Evolutionary conservation across 2,329 filamentous ascomycete genomes (phyloP), one percentile per base, ranked within the genome.

Genomic region (Plenodomus lindquistii): DNA sequence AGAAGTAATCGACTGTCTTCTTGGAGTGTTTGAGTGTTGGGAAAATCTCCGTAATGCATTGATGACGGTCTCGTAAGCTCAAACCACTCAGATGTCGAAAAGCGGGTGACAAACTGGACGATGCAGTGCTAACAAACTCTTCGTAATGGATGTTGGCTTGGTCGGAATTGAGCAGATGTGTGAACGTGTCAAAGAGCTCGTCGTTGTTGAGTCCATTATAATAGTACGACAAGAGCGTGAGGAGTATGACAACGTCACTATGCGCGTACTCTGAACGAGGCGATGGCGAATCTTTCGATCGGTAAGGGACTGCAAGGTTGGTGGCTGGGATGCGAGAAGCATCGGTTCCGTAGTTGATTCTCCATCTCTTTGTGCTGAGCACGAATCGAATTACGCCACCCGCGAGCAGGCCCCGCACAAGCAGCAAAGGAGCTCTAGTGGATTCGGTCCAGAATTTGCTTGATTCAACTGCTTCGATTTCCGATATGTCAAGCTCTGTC

Each of bases 161-260:
- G 17, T 87, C 82, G 0, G 78, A 79, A 3, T 73, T 70, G 0
- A 76, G 24, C 0, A 89, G 70, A 13, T 78, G 70, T 0, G 64
- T 45, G 4, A 89, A 79, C 0, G 73, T 67, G 1, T 67, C 51
- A 8, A 76, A 75, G 0, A 89, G 59, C 1, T 86, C 75, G 0
- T 78, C 61, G 13, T 85, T 64, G 0, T 46, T 51, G 0, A 89
- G 73, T 0, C 86, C 85, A 0, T 72, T 71, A 41, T 89, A 86
- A 57, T 91, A 91, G 57, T 87, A 89, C 0, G 81, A 78, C 0
- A 91, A 69, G 11, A 81, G 85, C 0, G 86, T 90, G 1, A 91
- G 73, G 0, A 84, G 27, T 2, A 90, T 85, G 0, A 82, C 77
- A 0, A 87, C 84, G 56, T 91, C 81, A 0, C 86, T 85, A 54